Evolutionary conservation across 305 asterid genomes (phyloP), one percentile per base, ranked within the genome.

Genomic region (Vinca major): DNA sequence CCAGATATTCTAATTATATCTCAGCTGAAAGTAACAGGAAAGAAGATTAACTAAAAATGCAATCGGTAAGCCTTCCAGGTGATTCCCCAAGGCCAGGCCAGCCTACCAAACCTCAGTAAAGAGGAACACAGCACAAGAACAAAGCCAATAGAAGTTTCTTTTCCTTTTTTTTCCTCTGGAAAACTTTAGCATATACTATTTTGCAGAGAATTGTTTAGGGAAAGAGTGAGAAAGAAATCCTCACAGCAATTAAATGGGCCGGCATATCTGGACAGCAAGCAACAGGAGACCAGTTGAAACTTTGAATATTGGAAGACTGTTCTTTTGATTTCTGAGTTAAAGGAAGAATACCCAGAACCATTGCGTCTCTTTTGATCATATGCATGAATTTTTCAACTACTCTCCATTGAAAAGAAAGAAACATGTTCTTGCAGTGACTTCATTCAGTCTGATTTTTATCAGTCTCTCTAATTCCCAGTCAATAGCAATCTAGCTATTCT

Each of bases 21-120:
- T 26, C 37, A 45, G 37, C 39, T 56, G 17, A 45, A 68, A 68
- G 40, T 45, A 58, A 69, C 33, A n/a, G 50, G 19, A 47, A 44
- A 43, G n/a, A 37, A 33, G 13, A 14, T 13, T 7, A 52, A 47
- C 7, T 19, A 50, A 37, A 14, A 40, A 44, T 37, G 48, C 10
- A 56, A n/a, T 52, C 9, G 56, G 5, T n/a, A 52, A 11, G 4
- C 63, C 41, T 52, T 7, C 36, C 36, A 53, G 49, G 26, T 20
- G 26, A 14, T 41, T 70, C 74, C 39, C n/a, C 19, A 36, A 7
- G 55, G 56, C 44, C 26, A 37, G 60, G 17, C 48, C 5, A 45
- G 2, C 39, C 44, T 40, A 36, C 2, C 26, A 69, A 45, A 39
- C 58, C 56, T 53, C 60, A 69, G 10, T 3, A 45, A 45, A 26